A percentile compares a stretch with the other conserved stretches of the same genome.
These are phyloP conservation scores for Gynochthodes officinalis DNA, from an alignment of 257 asterid species.

Conservation along the genomic window DNA sequence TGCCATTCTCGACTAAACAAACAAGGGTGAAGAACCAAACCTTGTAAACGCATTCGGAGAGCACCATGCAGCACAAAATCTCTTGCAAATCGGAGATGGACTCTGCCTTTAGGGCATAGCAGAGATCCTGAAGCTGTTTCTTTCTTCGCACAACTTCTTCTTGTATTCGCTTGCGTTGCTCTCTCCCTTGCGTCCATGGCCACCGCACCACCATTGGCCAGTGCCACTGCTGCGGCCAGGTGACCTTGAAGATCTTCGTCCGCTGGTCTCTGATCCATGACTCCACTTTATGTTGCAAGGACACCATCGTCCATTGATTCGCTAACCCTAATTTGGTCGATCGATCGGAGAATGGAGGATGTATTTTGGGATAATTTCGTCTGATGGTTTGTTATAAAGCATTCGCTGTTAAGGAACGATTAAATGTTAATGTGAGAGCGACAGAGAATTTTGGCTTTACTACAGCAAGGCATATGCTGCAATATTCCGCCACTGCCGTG, in stretches of 20 bases:
- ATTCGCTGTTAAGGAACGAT: slow-evolving; percentile 2
- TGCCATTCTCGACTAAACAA: not conserved
- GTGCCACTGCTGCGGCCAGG: slow-evolving; percentile 90
- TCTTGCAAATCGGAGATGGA: slow-evolving; percentile 89
- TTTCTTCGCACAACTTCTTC: slow-evolving; percentile 70
- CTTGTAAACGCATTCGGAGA: slow-evolving; percentile 96
- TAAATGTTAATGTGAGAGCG: not conserved
- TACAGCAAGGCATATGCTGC: not conserved
- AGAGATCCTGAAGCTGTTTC: slow-evolving; percentile 74
- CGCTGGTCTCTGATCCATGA: slow-evolving; percentile 92
- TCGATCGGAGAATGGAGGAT: not conserved
- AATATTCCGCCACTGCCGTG: not conserved
- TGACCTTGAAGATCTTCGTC: slow-evolving; percentile 56
- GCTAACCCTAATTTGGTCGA: slow-evolving; percentile 39
- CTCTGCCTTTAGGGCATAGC: slow-evolving; percentile 81
- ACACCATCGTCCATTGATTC: slow-evolving; percentile 60
- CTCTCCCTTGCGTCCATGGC: slow-evolving; percentile 82
- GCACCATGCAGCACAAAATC: slow-evolving; percentile 94
- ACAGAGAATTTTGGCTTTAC: not conserved
- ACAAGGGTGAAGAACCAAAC: slow-evolving; percentile 21
- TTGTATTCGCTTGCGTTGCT: slow-evolving; percentile 59
- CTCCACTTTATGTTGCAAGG: slow-evolving; percentile 75
- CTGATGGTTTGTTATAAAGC: not conserved
- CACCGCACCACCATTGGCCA: slow-evolving; percentile 76
- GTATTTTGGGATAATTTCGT: not conserved